These are phyloP conservation scores for Sisymbrium altissimum DNA, from an alignment of 345 rosid genomes.

Conservation along the genomic window DNA sequence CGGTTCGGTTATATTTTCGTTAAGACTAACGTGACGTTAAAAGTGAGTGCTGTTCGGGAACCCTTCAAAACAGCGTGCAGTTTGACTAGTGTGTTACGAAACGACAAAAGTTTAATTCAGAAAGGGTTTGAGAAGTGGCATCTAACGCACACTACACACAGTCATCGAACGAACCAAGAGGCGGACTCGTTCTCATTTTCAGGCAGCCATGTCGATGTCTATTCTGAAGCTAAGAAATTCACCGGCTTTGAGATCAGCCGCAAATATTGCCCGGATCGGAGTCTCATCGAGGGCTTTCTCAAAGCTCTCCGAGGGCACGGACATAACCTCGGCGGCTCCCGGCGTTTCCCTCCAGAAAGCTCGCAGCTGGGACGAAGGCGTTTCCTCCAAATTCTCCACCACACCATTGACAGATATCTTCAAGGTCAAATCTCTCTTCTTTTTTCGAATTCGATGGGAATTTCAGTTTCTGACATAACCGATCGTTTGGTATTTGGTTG, in stretches of 20 bases:
- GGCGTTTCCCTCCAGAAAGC: constrained; percentile 84
- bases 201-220: constrained; percentile 50
- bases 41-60: not conserved
- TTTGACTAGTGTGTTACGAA: not conserved
- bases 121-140: not conserved
- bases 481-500: constrained; percentile 12
- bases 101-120: constrained; percentile 3
- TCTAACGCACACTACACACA: not conserved
- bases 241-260: constrained; percentile 34
- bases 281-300: constrained; percentile 48
- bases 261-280: constrained; percentile 31
- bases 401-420: constrained; percentile 67
- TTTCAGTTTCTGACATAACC: not conserved
- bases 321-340: constrained; percentile 62
- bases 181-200: not conserved
- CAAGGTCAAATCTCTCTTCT: constrained; percentile 44
- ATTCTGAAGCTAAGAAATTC: constrained; percentile 44
- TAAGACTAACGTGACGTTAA: not conserved
- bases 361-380: constrained; percentile 86
- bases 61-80: constrained; percentile 3
- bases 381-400: constrained; percentile 71
- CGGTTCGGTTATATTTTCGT: no score
- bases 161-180: not conserved
- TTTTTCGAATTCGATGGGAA: not conserved
- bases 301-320: constrained; percentile 59